Percentiles rank a stretch among this genome's conserved stretches.
phyloP scores from a whole-genome alignment of 257 asterid genomes.

The Thymus mandschuricus region DNA sequence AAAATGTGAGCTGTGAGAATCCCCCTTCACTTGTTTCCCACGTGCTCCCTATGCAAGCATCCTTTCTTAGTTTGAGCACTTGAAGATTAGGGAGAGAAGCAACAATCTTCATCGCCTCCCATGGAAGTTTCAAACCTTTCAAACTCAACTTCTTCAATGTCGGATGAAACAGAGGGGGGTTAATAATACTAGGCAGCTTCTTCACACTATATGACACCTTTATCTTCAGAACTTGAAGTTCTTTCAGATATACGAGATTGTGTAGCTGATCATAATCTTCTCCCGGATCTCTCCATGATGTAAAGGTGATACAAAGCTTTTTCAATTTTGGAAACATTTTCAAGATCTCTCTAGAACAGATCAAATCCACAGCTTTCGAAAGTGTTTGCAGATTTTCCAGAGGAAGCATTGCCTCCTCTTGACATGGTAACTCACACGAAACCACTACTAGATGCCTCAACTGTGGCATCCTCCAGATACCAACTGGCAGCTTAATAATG shows the following conservation, averaged over 20 bases:
- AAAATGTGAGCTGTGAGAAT: background rate
- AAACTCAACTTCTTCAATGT: no score
- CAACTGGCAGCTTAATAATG: background rate
- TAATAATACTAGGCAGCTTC: background rate
- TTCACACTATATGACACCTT: no score
- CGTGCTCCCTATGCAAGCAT: background rate
- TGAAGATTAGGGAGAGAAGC: background rate
- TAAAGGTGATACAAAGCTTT: background rate
- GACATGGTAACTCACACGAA: background rate
- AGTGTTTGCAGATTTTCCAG: conserved; percentile 10
- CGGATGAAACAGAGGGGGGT: background rate
- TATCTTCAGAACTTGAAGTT: background rate
- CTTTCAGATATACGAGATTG: background rate
- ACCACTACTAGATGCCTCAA: background rate
- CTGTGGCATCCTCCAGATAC: conserved; percentile 9
- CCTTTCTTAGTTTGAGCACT: background rate
- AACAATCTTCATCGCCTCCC: background rate
- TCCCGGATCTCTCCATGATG: background rate
- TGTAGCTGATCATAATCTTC: background rate
- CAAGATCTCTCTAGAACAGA: background rate
- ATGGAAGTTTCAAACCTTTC: no score
- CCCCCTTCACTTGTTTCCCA: background rate
- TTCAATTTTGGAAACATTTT: conserved; percentile 7
- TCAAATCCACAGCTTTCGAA: background rate
- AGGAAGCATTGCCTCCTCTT: background rate